Evolutionary conservation across 495 filamentous ascomycete genomes (phyloP), one percentile per base, ranked within the genome.

Genomic region (Echria macrotheca): DNA sequence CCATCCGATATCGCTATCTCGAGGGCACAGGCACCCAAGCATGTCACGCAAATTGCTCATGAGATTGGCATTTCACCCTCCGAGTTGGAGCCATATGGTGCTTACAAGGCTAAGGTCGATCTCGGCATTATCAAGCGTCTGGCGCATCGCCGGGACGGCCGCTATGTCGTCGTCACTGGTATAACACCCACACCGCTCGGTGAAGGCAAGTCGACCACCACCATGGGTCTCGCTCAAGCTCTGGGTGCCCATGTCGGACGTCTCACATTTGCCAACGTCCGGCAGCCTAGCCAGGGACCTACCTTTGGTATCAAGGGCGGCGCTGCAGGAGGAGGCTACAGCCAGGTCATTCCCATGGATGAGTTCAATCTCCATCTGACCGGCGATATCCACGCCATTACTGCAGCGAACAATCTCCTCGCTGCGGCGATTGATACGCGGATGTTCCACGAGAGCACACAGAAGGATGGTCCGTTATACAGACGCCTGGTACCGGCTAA

Each of bases 291-390:
- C 59, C 93, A 96, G 73, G 93, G 93, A 8, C 93, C 93, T 43
- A 98, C 93, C 0, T 98, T 98, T 61, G 93, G 93, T 59, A 96
- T 98, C 75, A 98, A 98, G 72, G 93, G 93, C 36, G 93, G 93
- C 53, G 93, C 93, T 44, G 93, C 93, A 48, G 93, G 93, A 59
- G 93, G 93, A 55, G 93, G 93, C 12, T 98, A 96, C 75, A 94
- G 88, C 66, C 93, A 98, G 68, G 93, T 97, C 59, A 97, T 98
- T 56, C 93, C 93, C 44, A 98, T 98, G 93, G 93, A 98, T 55
- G 93, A 98, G 66, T 98, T 98, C 76, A 98, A 98, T 64, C 75
- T 98, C 53, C 93, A 98, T 64, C 70, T 98, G 64, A 98, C 93
- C 33, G 93, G 93, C 56, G 93, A 98, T 64, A 97, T 98, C 53